Base-by-base conservation (phyloP, 495 filamentous ascomycete genomes). In the Aspergillus incahuasiensis region DNA sequence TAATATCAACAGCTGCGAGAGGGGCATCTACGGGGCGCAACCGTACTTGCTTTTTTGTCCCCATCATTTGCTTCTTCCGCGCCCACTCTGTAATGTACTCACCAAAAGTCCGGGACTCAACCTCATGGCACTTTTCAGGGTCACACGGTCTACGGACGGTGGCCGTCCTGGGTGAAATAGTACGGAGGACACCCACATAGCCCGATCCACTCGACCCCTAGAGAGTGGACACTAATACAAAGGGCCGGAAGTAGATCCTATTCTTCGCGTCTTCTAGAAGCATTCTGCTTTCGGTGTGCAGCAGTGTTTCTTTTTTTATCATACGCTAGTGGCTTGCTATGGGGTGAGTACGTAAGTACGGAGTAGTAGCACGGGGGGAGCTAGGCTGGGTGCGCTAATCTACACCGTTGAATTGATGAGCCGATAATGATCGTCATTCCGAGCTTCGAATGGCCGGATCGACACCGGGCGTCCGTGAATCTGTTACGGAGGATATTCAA, bases 261-360 rank as follows among this genome's bases (percentile, higher is more conserved):
- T 63, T 64, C 62, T 57, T 56, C 58, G 62, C 41, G 48, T 50
- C 58, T 64, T 64, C 62, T 51, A 64, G 62, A 64, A 64, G 54
- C 11, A 13, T 55, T 6, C 44, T 32, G 34, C 8, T 34, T 48
- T 50, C 35, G 24, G 22, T 5, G 13, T n/a, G 5, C 32, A 35
- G 5, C 32, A 12, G 12, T 35, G 32, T 15, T 46, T 7, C 25
- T 30, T 12, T 24, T 47, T 15, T 47, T 47, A 15, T 32, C 45
- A n/a, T 47, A 20, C 25, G 45, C 25, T 45, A 45, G 41, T 16
- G 38, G 12, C n/a, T 4, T 16, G 38, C 18, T 18, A 35, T 40
- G 38, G 38, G 15, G 15, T 18, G 38, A 1, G 3, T 40, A 40
- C n/a, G 38, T 35, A 12, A 16, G 38, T n/a, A n/a, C n/a, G n/a